Evolutionary conservation across 495 filamentous ascomycete genomes (phyloP).

Genomic region (Chaetomidium leptoderma): DNA sequence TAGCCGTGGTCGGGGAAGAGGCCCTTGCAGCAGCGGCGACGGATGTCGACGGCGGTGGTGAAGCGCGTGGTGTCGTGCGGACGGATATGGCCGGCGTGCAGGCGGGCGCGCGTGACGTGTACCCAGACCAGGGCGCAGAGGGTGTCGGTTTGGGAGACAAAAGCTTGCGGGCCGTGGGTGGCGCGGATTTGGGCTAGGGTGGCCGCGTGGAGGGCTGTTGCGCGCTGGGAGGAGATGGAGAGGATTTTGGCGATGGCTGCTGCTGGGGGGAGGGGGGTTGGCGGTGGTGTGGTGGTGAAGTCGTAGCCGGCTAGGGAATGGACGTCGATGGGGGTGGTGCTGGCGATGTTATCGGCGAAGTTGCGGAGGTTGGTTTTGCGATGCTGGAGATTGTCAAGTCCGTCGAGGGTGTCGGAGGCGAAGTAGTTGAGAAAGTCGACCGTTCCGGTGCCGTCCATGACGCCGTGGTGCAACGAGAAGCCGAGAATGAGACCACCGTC

Average conservation of each 20-base stretch:
- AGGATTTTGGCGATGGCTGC: not conserved
- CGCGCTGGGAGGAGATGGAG: not conserved
- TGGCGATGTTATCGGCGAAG: not conserved
- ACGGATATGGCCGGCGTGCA: conserved; percentile 2
- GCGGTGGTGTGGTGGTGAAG: not conserved
- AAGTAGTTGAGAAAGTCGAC: conserved; percentile 7
- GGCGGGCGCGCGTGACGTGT: conserved; percentile 14
- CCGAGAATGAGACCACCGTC: conserved; percentile 16
- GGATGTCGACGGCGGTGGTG: conserved; percentile 7
- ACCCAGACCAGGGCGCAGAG: conserved; percentile 17
- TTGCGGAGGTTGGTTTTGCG: not conserved
- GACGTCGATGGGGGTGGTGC: not conserved
- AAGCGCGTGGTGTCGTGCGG: not conserved
- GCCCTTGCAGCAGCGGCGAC: too few relatives aligned
- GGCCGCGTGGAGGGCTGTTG: not conserved
- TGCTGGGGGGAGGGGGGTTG: not conserved
- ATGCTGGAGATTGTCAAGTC: not conserved
- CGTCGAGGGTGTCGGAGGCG: not conserved
- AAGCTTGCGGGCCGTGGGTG: not conserved
- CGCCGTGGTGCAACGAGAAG: conserved; percentile 17
- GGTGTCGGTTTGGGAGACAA: conserved; percentile 4
- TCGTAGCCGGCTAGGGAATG: conserved; percentile 8
- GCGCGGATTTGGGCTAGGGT: not conserved
- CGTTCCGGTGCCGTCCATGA: conserved; percentile 13
- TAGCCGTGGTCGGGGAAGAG: not conserved